Base-by-base conservation (phyloP, 2,329 filamentous ascomycete genomes). In the Diaporthe capsici region DNA sequence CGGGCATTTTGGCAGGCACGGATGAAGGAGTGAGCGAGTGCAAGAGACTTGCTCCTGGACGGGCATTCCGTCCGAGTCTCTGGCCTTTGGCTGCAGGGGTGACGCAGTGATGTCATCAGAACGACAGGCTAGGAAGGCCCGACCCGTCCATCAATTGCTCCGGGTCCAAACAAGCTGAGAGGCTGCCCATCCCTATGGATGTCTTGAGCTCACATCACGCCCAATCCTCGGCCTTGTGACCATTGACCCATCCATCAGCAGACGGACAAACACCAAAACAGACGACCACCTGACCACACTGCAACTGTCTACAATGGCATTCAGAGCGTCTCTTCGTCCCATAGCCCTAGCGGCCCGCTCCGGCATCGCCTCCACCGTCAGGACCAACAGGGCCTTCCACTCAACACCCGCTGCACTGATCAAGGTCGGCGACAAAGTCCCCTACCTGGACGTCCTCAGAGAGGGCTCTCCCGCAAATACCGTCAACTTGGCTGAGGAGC, bases 401-500 rank as follows among this genome's bases (percentile, higher is more conserved):
- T 87, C 88, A 78, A 91, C 92, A 49, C 85, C 90, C 63, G 88
- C 88, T 65, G 87, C 87, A 58, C 87, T 91, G 79, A 94, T 98
- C 83, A 90, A 94, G 81, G 92, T 92, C 76, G 96, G 96, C 81
- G 95, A 98, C 84, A 86, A 89, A 79, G 88, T 98, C 73, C 97
- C 96, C 60, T 86, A 92, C 84, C 86, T 96, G 75, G 92, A 95
- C 78, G 92, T 94, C 68, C 90, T 98, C 80, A 93, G 92, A 78
- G 94, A 98, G 86, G 90, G 91, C 85, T 95, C 94, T n/a, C 96
- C 96, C 0, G 95, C 94, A 77, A 97, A 95, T 90, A 97, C 96
- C 86, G 92, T 98, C 84, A 96, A 95, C 85, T 89, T 98, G 76
- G 91, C 94, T 80, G 90, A 93, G 78, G 95, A 97, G 87, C 89